Base-by-base conservation (phyloP, 257 asterid species). In the Solanum verrucosum region DNA sequence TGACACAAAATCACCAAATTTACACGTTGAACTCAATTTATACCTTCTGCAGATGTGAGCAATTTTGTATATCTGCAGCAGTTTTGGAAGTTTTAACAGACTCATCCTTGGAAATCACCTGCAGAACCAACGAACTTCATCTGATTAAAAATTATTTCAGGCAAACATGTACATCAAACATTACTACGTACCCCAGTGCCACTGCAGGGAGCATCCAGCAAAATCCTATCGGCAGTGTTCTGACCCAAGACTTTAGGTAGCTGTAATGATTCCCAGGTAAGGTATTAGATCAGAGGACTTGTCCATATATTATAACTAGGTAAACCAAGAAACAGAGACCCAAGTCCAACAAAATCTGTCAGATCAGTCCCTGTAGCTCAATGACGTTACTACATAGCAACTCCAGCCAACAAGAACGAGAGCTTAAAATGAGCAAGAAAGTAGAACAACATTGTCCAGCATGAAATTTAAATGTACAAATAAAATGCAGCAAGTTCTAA, bases 121-220 rank as follows among this genome's bases (percentile, higher is more conserved):
- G 94, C 89, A 92, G 77, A 25, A 46, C 34, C 88, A 15, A 87
- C 25, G 81, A 83, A 84, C 40, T 46, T 87, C 14, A 88, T 68
- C 65, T 31, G 87, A 20, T 87, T 84, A 37, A 77, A 86, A 40
- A 84, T n/a, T 33, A 14, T 7, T 6, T 21, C 33, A 87, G 75
- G 49, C 88, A 83, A 78, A 68, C 23, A 89, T 42, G 87, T 59
- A 42, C 49, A 89, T 72, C 81, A 88, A 89, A 85, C 46, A 67
- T 16, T 84, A 89, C 20, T 56, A 49, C 92, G 25, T 96, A 97
- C 98, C 93, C 99, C 98, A 67, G 98, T 97, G 86, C 99, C 99
- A 90, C 98, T 95, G 93, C 99, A 97, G 86, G 99, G 99, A 68
- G 99, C 99, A 94, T 97, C 99, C 93, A 97, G 88, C 87, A 97